phyloP scores from a whole-genome alignment of 768 basidiomycete genomes.

The Tylopilus plumbeoviolaceoides region DNA sequence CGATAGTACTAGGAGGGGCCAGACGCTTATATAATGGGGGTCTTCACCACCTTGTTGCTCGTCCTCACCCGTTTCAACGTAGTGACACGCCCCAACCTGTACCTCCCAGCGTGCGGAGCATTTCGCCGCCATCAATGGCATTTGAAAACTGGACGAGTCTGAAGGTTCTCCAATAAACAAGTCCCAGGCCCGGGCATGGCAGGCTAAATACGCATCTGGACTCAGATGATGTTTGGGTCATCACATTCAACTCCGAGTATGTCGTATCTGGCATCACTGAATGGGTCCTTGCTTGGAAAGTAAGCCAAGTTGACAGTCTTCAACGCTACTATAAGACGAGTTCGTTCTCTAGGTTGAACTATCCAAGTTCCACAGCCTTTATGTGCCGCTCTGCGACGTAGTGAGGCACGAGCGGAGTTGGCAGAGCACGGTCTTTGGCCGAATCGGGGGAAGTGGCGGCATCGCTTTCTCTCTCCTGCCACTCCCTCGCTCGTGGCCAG shows the following conservation, averaged over 20 bases:
- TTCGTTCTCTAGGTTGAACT: no score
- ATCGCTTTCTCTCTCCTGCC: no score
- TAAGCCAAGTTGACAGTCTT: no score
- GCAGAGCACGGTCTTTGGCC: no score
- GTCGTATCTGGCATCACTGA: slow-evolving; percentile 1
- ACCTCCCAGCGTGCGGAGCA: slow-evolving; percentile 15
- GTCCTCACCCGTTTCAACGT: no score
- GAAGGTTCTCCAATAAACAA: not conserved
- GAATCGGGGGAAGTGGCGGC: no score
- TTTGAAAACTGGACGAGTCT: not conserved
- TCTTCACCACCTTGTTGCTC: no score
- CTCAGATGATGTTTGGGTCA: not conserved
- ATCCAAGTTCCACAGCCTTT: no score
- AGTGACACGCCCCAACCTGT: slow-evolving; percentile 1
- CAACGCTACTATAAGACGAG: no score
- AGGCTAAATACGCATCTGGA: not conserved
- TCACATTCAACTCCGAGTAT: not conserved
- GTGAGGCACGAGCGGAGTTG: no score
- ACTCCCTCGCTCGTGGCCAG: no score
- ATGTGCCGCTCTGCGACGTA: no score
- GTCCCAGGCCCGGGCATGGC: not conserved
- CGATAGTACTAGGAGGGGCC: slow-evolving; percentile 23
- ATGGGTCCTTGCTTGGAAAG: slow-evolving; percentile 3
- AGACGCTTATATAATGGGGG: slow-evolving; percentile 29
- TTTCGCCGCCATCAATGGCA: not conserved